phyloP scores from a whole-genome alignment of 2,329 filamentous ascomycete genomes.

The Trichoderma cornu-damae region DNA sequence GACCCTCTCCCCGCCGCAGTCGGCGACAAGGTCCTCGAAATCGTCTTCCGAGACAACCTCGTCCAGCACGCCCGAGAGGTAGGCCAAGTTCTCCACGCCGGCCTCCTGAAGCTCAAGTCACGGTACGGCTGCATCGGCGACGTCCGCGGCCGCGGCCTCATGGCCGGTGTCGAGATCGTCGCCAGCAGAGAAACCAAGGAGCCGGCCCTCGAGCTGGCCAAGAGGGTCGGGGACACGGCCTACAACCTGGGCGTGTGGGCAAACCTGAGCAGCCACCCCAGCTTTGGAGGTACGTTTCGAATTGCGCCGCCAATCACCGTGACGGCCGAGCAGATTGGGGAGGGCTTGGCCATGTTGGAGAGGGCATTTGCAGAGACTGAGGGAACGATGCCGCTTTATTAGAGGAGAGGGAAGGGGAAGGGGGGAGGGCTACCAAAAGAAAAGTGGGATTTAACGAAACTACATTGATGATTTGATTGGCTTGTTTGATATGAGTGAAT shows the following conservation, averaged over 20 bases:
- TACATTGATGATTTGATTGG: background rate
- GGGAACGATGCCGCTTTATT: constrained; percentile 30
- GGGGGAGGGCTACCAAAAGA: background rate
- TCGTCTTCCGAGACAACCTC: constrained; percentile 52
- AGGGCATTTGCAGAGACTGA: constrained; percentile 43
- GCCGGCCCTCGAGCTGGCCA: constrained; percentile 44
- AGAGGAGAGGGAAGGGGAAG: background rate
- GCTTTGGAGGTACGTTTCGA: constrained; percentile 53
- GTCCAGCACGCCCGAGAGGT: constrained; percentile 40
- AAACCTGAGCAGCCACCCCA: constrained; percentile 50
- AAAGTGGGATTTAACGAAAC: background rate
- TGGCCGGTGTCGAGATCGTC: constrained; percentile 56
- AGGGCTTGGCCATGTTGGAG: constrained; percentile 52
- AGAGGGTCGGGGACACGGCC: constrained; percentile 42
- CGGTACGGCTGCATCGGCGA: constrained; percentile 59
- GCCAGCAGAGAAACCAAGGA: constrained; percentile 43
- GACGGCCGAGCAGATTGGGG: constrained; percentile 43
- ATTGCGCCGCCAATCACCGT: constrained; percentile 58
- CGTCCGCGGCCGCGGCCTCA: constrained; percentile 53
- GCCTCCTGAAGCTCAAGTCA: constrained; percentile 41
- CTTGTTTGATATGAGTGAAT: background rate
- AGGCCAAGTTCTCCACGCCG: constrained; percentile 44
- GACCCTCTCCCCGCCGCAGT: constrained; percentile 57
- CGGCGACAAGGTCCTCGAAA: constrained; percentile 57
- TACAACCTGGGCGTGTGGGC: constrained; percentile 51